phyloP scores from a whole-genome alignment of 2,329 filamentous ascomycete genomes.

The Aspergillus puulaauensis region DNA sequence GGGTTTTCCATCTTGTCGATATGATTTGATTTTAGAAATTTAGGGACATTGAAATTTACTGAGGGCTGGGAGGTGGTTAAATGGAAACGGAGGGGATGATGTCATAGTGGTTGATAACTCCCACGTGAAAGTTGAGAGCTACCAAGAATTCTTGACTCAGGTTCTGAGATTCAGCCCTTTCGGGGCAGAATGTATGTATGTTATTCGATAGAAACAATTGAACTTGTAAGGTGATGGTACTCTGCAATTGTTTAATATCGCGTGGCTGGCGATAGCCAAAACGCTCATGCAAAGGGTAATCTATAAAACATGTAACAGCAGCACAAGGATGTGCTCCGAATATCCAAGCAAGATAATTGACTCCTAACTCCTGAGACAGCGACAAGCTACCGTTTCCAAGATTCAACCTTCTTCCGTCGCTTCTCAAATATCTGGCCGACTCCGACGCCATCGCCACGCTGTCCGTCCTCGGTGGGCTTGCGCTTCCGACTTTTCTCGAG shows the following conservation, averaged over 20 bases:
- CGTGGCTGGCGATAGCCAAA: neutral
- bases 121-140: neutral
- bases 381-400: slow-evolving; percentile 36
- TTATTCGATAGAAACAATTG: neutral
- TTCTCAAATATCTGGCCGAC: slow-evolving; percentile 64
- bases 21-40: neutral
- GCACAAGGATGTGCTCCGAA: neutral
- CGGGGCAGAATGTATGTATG: neutral
- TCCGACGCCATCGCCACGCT: slow-evolving; percentile 60
- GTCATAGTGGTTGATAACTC: slow-evolving; percentile 4
- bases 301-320: neutral
- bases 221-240: neutral
- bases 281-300: neutral
- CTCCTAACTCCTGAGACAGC: neutral
- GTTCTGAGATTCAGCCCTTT: too few species aligned
- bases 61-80: neutral
- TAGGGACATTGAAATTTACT: slow-evolving; percentile 16
- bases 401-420: slow-evolving; percentile 45
- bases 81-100: slow-evolving; percentile 1
- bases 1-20: slow-evolving; percentile 21
- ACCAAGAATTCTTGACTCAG: neutral
- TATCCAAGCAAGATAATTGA: neutral
- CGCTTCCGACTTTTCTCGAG: slow-evolving; percentile 87
- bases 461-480: slow-evolving; percentile 68
- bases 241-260: neutral